Percentiles rank a stretch among this genome's conserved stretches.
These are phyloP conservation scores for Naegleria fowleri DNA, from an alignment of 208 protist species.

Conservation along the genomic window DNA sequence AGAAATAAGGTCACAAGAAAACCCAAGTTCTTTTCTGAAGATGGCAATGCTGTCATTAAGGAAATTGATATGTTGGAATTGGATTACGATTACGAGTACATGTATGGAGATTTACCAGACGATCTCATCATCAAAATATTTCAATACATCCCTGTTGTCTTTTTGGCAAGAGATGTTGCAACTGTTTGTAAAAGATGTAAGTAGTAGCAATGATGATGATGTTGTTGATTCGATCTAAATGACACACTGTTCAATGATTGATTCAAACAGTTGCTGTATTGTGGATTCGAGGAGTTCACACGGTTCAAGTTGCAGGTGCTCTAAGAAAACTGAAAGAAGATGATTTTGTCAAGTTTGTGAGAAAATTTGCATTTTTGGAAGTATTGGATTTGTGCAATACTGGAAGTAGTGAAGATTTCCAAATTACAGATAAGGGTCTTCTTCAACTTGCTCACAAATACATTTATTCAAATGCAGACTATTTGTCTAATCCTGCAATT, in stretches of 20 bases:
- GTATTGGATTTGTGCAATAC: not conserved
- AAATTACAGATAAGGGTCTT: slow-evolving; percentile 26
- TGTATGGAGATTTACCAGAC: not conserved
- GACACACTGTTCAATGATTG: too few relatives aligned
- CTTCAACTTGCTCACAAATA: slow-evolving; percentile 20
- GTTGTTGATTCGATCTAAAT: too few relatives aligned
- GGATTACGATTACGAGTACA: not conserved
- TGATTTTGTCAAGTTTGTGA: not conserved
- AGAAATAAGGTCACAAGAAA: not conserved
- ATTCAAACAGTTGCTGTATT: not conserved
- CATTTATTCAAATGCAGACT: slow-evolving; percentile 24
- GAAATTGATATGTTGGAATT: not conserved
- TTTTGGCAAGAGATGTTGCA: not conserved
- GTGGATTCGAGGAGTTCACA: not conserved
- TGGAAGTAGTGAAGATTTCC: slow-evolving; percentile 22
- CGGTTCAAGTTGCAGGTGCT: not conserved
- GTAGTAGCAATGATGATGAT: too few relatives aligned
- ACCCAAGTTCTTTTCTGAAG: not conserved
- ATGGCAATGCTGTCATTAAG: not conserved
- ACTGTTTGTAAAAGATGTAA: not conserved
- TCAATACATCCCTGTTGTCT: not conserved
- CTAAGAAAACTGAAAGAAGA: slow-evolving; percentile 13
- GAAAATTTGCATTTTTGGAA: not conserved
- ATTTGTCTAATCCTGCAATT: not conserved
- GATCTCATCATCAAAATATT: not conserved